Base-by-base conservation (phyloP, 495 filamentous ascomycete genomes). In the Lasiosphaeria hispida region DNA sequence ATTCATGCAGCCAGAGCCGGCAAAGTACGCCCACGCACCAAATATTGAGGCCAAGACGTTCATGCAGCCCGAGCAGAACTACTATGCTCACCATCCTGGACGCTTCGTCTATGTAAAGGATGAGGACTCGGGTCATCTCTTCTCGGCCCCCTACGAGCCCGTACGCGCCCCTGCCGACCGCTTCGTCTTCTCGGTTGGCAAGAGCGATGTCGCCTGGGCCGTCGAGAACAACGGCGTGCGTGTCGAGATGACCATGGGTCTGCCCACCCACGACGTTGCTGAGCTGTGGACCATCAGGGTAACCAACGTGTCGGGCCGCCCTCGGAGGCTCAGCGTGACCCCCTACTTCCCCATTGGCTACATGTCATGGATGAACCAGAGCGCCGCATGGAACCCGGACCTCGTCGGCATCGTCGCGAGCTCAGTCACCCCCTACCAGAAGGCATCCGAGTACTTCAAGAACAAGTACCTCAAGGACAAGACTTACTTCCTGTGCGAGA, bases 341-440 rank as follows among this genome's bases (percentile, higher is more conserved):
- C 80, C 80, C 3, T 81, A 81, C 63, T 83, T 83, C 70, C 74
- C 78, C 44, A 76, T 82, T 58, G 80, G 80, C 30, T 82, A 82
- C 70, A 81, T 81, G 77, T 82, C 80, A 36, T 83, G 80, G 80
- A 83, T 83, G 80, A 82, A 81, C 68, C 80, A 83, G 62, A 77
- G 75, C 34, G 80, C 75, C 45, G 76, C 80, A 55, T 82, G 75
- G 70, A 68, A 74, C 37, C 10, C 60, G 14, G 73, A 81, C 17
- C 66, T 83, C 13, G 67, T 72, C 33, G 80, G 75, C 38, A 61
- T 83, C 9, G 69, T 83, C 33, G 75, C 69, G 44, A 80, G 67
- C 69, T 74, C 75, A 54, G 72, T 80, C 51, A 82, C 80, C 9
- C 80, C 79, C 4, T 83, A 83, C 66, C 80, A 83, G 54, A 82